These are phyloP conservation scores for Teratosphaeria pseudoeucalypti DNA, from an alignment of 2,329 filamentous ascomycete genomes.

Conservation along the genomic window DNA sequence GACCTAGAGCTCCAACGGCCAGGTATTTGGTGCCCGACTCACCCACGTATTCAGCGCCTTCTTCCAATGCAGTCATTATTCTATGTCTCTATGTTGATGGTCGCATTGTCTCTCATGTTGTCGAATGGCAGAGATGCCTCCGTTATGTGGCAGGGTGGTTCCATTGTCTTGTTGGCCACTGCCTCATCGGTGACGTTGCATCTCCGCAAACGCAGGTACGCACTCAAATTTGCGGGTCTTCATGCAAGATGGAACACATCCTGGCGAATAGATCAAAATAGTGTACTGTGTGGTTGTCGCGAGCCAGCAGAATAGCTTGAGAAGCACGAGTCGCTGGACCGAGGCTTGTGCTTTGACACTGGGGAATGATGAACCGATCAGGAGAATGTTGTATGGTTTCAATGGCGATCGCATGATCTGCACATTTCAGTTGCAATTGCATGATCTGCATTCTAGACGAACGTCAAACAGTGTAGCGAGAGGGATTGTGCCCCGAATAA, in stretches of 20 bases:
- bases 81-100: not conserved
- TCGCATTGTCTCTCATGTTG: not conserved
- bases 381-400: not conserved
- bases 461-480: not conserved
- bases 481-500: not conserved
- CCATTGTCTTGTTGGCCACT: not conserved
- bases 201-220: not conserved
- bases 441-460: not conserved
- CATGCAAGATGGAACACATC: not conserved
- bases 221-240: not conserved
- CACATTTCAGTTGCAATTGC: not conserved
- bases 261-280: not conserved
- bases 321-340: not conserved
- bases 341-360: no score
- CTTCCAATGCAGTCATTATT: slow-evolving; percentile 7
- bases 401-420: not conserved
- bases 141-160: not conserved
- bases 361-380: not conserved
- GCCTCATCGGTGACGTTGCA: not conserved
- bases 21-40: slow-evolving; percentile 19
- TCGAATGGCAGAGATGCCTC: not conserved
- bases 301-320: not conserved
- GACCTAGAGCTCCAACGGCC: slow-evolving; percentile 17
- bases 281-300: not conserved
- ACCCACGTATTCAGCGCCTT: slow-evolving; percentile 14